Conservation (phyloP, 148 eudicot genomes). For the Rhododendron simsii region DNA sequence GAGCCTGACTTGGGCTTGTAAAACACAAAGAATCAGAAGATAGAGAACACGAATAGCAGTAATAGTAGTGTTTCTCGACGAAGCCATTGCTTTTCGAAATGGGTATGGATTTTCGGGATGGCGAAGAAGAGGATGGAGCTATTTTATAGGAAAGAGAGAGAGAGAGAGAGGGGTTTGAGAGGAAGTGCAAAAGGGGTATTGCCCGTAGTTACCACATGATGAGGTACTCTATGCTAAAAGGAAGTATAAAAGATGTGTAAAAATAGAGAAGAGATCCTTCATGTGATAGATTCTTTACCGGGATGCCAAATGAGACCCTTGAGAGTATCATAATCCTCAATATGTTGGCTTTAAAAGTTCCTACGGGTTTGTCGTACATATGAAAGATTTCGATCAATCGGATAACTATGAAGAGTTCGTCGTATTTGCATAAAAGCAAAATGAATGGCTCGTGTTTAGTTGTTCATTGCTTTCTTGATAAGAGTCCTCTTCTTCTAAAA, state of each 20-base stretch:
- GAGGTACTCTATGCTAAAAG: background rate
- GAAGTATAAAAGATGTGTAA: background rate
- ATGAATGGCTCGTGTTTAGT: no score
- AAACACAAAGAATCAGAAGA: conserved; percentile 15
- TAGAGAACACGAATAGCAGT: background rate
- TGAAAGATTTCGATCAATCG: no score
- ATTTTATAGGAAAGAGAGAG: background rate
- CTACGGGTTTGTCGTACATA: no score
- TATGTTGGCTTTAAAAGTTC: no score
- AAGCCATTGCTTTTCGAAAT: conserved; percentile 17
- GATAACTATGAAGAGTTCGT: no score
- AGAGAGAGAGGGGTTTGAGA: background rate
- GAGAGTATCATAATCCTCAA: no score
- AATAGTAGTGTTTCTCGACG: background rate
- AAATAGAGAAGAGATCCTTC: background rate
- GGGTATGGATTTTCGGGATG: background rate
- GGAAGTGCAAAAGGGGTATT: background rate
- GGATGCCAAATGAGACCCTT: no score
- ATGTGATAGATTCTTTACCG: no score
- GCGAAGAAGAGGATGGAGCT: background rate
- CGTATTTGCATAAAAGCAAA: no score
- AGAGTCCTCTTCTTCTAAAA: no score
- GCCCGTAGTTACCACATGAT: background rate
- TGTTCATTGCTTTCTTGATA: no score
- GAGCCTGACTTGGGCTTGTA: conserved; percentile 15